Evolutionary conservation across 2,329 filamentous ascomycete species (phyloP), one percentile per base, ranked within the genome.

Genomic region (Fusarium dlaminii): DNA sequence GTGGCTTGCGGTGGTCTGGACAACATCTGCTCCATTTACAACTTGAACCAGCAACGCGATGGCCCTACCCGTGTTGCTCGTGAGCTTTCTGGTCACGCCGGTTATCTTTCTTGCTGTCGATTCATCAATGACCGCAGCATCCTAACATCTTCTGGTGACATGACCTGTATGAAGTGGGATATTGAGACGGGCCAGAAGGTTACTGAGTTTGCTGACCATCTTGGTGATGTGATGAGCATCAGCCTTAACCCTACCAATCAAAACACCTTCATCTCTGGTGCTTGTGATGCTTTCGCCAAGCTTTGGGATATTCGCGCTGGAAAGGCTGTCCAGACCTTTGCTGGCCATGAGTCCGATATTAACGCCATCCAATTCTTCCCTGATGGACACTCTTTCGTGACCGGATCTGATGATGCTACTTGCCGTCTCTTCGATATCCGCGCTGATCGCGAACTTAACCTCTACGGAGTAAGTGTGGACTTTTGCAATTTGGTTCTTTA

Each of bases 151-250:
- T 99, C 96, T 6, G 96, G 96, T 74, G 96, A 99, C 82, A 99
- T 99, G 96, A 99, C 96, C 59, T 99, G 96, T 84, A 98, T 98
- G 92, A 94, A 98, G 81, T 99, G 96, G 96, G 96, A 99, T 86
- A 96, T 99, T 75, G 96, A 99, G 86, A 97, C 96, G 2, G 96
- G 96, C 65, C 94, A 95, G 75, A 98, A 98, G 87, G 93, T 98
- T 46, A 97, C 95, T 81, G 96, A 99, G 83, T 99, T 98, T 78
- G 96, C 96, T 80, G 96, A 99, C 85, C 96, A 99, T 83, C 89
- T 99, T 17, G 96, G 96, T 82, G 96, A 99, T 81, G 96, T 99
- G 78, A 99, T 99, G 96, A 98, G 96, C 88, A 95, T 98, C 86
- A 98, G 96, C 89, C 94, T 99, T 84, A 98, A 99, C 86, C 96